Conservation (phyloP, 169 alveolate species). For the Eimeria mitis region DNA sequence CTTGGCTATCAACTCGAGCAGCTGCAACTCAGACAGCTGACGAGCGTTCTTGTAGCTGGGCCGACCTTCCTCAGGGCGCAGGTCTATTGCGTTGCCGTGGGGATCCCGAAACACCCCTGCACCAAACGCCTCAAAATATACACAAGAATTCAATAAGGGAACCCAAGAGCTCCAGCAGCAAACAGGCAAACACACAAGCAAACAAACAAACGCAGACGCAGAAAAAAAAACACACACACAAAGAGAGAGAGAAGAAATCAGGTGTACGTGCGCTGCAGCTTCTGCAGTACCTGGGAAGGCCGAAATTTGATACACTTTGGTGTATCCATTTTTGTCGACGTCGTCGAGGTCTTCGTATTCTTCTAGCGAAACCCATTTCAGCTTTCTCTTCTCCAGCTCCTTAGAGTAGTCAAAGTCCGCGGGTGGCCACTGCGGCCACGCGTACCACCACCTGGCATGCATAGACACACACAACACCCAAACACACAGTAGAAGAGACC, state of each 20-base stretch:
- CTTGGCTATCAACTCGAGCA: slow-evolving; percentile 85
- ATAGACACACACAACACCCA: neutral
- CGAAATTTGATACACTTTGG: slow-evolving; percentile 91
- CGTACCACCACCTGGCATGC: slow-evolving; percentile 93
- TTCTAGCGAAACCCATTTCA: slow-evolving; percentile 88
- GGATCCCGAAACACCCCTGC: slow-evolving; percentile 91
- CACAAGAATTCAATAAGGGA: too few relatives aligned
- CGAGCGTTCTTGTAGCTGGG: slow-evolving; percentile 91
- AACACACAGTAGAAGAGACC: too few relatives aligned
- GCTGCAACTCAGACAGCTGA: slow-evolving; percentile 85
- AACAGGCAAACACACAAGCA: too few relatives aligned
- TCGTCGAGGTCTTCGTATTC: slow-evolving; percentile 92
- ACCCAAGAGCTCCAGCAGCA: neutral
- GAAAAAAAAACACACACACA: too few relatives aligned
- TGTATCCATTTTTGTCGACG: slow-evolving; percentile 89
- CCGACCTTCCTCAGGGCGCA: slow-evolving; percentile 92
- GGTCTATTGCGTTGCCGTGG: slow-evolving; percentile 90
- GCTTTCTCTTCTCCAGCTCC: slow-evolving; percentile 86
- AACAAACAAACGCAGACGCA: neutral
- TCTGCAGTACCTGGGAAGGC: slow-evolving; percentile 84
- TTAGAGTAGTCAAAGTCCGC: slow-evolving; percentile 87
- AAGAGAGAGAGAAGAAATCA: too few relatives aligned
- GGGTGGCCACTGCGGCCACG: slow-evolving; percentile 96
- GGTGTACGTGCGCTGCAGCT: neutral
- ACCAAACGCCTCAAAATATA: too few relatives aligned